Conservation (phyloP, 2,329 filamentous ascomycete genomes). For the Ramularia endophylla region DNA sequence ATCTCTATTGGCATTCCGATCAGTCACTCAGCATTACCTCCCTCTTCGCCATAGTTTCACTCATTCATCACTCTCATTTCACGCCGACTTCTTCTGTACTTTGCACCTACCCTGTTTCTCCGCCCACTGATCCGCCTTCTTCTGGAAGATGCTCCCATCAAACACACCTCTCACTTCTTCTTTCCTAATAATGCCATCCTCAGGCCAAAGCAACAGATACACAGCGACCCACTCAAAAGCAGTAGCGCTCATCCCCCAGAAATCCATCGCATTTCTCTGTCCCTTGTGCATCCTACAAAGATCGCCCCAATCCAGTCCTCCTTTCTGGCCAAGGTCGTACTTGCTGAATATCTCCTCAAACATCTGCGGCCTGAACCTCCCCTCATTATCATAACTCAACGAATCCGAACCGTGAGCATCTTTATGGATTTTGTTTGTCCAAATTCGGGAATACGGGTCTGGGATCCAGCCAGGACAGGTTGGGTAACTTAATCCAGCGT, state of each 20-base stretch:
- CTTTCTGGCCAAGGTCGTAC: constrained; percentile 36
- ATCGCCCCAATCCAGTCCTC: constrained; percentile 37
- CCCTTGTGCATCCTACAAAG: constrained; percentile 35
- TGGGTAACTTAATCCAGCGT: constrained; percentile 46
- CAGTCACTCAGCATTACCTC: no score
- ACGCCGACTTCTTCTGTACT: no score
- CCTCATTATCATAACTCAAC: constrained; percentile 41
- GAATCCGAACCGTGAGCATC: constrained; percentile 41
- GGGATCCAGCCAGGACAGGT: constrained; percentile 40
- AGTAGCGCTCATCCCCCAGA: constrained; percentile 42
- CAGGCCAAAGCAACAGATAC: constrained; percentile 50
- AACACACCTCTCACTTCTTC: constrained; percentile 51
- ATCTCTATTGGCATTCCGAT: no score
- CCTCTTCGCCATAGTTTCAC: no score
- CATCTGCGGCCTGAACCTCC: constrained; percentile 40
- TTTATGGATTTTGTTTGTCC: constrained; percentile 36
- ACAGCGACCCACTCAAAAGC: constrained; percentile 46
- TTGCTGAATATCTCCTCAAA: constrained; percentile 47
- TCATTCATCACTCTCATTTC: no score
- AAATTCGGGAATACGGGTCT: constrained; percentile 40
- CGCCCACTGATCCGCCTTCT: constrained; percentile 32
- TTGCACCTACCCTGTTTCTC: constrained; percentile 10
- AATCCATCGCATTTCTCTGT: constrained; percentile 39
- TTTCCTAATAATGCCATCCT: constrained; percentile 52
- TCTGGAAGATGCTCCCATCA: constrained; percentile 49